Evolutionary conservation across 495 filamentous ascomycete species (phyloP), one percentile per base, ranked within the genome.

Genomic region (Penicillium ucsense): DNA sequence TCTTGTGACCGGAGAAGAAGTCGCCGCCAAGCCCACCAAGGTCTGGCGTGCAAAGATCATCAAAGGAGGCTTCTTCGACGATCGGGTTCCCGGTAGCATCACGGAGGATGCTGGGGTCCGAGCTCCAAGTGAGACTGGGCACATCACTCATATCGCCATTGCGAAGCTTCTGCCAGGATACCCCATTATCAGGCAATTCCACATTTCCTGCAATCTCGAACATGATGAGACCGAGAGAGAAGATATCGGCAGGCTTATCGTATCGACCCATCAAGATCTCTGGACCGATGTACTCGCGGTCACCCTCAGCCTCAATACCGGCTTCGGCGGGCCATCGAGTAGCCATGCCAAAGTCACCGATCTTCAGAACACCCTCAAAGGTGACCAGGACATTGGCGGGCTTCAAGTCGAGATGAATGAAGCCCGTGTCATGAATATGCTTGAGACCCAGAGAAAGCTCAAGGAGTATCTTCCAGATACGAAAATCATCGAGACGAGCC

Each of bases 401-500:
- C 62, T 98, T 98, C 30, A 98, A 65, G 58, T 98, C 92, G 11
- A 97, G 79, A 62, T 98, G 92, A 45, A 96, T 89, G 59, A 88
- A 91, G 3, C 86, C 88, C 36, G 78, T 80, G 47, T 86, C 78
- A 62, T 98, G 92, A 46, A 98, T 89, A 34, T 89, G 83, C 63
- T 84, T 82, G 48, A 98, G 60, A 12, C 94, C 92, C 72, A 83
- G 69, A 52, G 82, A 74, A 35, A 92, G 53, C 59, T 98, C 92
- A 6, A 94, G 74, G 51, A 95, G 68, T 37, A 97, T 89, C 66
- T 98, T 98, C 92, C 92, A 98, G 56, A 97, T 94, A 29, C 92
- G 76, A 63, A 97, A 98, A 61, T 97, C 92, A 70, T 98, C 92
- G 46, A 98, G 65, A 54, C 91, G 80, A 41, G 86, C 89, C 60